A percentile compares a stretch with the other conserved stretches of the same genome.
phyloP scores from a whole-genome alignment of 1,139 yeast species.

The Yarrowia galli region DNA sequence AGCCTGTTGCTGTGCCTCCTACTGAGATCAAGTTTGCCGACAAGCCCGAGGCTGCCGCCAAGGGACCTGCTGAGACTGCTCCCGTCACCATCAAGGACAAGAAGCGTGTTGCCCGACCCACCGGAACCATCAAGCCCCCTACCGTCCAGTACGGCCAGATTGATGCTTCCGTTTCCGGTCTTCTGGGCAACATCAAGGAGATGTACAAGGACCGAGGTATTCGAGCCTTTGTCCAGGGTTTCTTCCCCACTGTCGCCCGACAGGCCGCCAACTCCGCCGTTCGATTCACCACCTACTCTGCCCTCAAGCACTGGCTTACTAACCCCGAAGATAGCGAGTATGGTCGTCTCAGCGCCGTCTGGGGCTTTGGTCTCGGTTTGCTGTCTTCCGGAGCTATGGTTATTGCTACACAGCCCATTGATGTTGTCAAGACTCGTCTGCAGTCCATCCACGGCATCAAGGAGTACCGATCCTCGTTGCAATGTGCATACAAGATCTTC shows the following conservation, averaged over 20 bases:
- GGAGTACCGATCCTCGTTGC: conserved; percentile 66
- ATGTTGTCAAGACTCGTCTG: conserved; percentile 86
- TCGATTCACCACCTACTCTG: conserved; percentile 81
- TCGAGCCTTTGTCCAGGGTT: conserved; percentile 81
- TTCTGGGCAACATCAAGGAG: conserved; percentile 50
- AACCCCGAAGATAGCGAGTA: conserved; percentile 42
- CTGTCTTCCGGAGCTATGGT: conserved; percentile 70
- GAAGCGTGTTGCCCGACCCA: conserved; percentile 40
- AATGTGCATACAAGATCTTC: conserved; percentile 76
- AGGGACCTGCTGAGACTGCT: not conserved
- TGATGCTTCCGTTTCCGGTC: conserved; percentile 44
- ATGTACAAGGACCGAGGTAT: conserved; percentile 79
- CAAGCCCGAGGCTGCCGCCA: conserved; percentile 1
- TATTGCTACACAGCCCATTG: conserved; percentile 86
- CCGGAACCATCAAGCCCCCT: conserved; percentile 39
- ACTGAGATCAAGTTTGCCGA: conserved; percentile 16
- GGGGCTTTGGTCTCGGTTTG: conserved; percentile 48
- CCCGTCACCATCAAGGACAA: conserved; percentile 36
- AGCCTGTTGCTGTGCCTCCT: conserved; percentile 16
- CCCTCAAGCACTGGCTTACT: conserved; percentile 54
- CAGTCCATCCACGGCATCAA: conserved; percentile 73
- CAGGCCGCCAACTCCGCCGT: conserved; percentile 82
- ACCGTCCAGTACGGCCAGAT: conserved; percentile 39
- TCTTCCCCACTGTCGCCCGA: conserved; percentile 76
- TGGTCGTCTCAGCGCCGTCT: conserved; percentile 38